Percentiles rank a stretch among this genome's conserved stretches.
These are phyloP conservation scores for Penicillium dipodomyicola DNA, from an alignment of 495 filamentous ascomycete genomes.

Conservation along the genomic window DNA sequence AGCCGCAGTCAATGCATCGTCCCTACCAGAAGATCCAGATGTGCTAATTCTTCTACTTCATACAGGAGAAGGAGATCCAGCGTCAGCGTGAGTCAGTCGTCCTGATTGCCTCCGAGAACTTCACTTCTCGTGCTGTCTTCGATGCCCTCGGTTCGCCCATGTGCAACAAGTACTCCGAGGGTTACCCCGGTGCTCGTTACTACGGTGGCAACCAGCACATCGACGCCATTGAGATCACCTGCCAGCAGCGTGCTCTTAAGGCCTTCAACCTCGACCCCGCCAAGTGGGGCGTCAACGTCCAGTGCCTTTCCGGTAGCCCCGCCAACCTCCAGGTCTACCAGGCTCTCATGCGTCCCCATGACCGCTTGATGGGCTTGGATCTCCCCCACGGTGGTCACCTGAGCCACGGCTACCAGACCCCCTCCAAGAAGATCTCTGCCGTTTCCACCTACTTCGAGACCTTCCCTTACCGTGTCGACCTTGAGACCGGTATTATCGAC, in stretches of 20 bases:
- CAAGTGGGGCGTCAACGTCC: constrained; percentile 99
- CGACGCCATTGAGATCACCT: constrained; percentile 90
- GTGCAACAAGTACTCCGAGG: constrained; percentile 99
- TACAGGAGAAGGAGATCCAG: constrained; percentile 87
- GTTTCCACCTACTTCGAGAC: constrained; percentile 95
- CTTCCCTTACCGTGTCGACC: constrained; percentile 86
- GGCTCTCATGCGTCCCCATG: constrained; percentile 95
- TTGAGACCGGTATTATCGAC: constrained; percentile 94
- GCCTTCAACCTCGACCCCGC: constrained; percentile 82
- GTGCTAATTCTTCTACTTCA: constrained; percentile 14
- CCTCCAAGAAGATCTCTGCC: constrained; percentile 86
- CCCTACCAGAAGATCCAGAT: background rate
- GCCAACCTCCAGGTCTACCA: constrained; percentile 99
- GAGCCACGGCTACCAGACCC: constrained; percentile 97
- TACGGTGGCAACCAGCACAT: constrained; percentile 99
- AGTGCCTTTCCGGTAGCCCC: constrained; percentile 82
- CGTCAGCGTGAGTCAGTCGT: constrained; percentile 98
- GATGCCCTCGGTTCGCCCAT: constrained; percentile 96
- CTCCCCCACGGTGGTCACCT: constrained; percentile 97
- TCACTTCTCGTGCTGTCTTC: constrained; percentile 94
- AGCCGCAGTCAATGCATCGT: background rate
- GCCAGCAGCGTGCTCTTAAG: constrained; percentile 91
- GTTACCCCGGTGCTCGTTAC: constrained; percentile 96
- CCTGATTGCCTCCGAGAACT: constrained; percentile 98
- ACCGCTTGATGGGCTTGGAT: constrained; percentile 95